phyloP scores from a whole-genome alignment of 108 stramenopile genomes.

The Pseudonitzschia delicatissima region DNA sequence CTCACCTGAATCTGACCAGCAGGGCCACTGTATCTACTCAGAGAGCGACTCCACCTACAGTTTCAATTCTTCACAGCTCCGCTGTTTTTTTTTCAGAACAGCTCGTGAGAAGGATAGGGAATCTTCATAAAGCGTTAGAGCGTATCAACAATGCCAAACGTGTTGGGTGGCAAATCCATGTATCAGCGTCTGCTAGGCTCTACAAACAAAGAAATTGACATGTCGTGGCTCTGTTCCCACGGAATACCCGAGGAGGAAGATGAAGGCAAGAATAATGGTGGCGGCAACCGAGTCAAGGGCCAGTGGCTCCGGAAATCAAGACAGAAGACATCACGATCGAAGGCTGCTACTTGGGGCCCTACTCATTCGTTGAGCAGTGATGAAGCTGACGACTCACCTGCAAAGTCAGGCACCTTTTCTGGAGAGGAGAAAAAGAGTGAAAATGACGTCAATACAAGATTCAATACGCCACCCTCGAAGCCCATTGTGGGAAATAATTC shows the following conservation, averaged over 20 bases:
- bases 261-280: neutral
- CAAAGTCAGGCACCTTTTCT: neutral
- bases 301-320: constrained; percentile 21
- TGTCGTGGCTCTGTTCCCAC: constrained; percentile 13
- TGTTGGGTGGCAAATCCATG: constrained; percentile 9
- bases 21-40: too few relatives aligned
- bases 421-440: constrained; percentile 2
- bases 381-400: constrained; percentile 8
- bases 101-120: too few relatives aligned
- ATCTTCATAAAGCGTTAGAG: neutral
- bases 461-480: constrained; percentile 19
- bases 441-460: neutral
- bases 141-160: neutral
- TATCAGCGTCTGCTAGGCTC: constrained; percentile 4
- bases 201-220: neutral
- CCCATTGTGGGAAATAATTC: constrained; percentile 16
- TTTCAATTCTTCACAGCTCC: neutral
- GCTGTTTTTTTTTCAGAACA: neutral
- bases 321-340: constrained; percentile 21
- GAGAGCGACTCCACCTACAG: too few relatives aligned
- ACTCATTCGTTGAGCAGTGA: constrained; percentile 31
- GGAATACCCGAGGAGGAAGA: neutral
- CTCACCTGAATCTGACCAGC: too few relatives aligned
- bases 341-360: constrained; percentile 27
- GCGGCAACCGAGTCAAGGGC: neutral